These are phyloP conservation scores for Clitocybe nebularis DNA, from an alignment of 1,284 basidiomycete species.

Conservation along the genomic window DNA sequence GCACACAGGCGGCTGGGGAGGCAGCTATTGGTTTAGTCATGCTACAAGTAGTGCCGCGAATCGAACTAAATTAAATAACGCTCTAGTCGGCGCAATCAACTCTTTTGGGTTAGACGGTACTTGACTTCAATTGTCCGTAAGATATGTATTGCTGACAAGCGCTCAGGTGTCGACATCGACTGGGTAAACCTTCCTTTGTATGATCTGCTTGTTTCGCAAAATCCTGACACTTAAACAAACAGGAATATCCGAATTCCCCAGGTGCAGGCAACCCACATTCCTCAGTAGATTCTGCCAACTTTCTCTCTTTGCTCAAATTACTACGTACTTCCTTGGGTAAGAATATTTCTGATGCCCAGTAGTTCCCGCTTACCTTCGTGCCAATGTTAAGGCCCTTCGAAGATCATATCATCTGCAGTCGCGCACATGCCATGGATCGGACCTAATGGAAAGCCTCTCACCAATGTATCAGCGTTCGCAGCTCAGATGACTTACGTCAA, in stretches of 20 bases:
- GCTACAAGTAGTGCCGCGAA: slow-evolving; percentile 45
- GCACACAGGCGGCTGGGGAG: slow-evolving; percentile 45
- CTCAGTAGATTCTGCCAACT: slow-evolving; percentile 60
- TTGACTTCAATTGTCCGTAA: too few species aligned
- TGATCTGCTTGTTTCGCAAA: too few species aligned
- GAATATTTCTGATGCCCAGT: not conserved
- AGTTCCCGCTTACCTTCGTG: not conserved
- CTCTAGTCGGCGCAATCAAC: slow-evolving; percentile 58
- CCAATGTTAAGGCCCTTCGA: slow-evolving; percentile 36
- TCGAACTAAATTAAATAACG: slow-evolving; percentile 55
- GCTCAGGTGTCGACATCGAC: slow-evolving; percentile 66
- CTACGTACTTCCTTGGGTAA: slow-evolving; percentile 56
- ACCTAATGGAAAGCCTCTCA: slow-evolving; percentile 57
- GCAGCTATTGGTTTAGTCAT: slow-evolving; percentile 62
- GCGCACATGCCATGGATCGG: slow-evolving; percentile 68
- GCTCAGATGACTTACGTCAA: slow-evolving; percentile 69
- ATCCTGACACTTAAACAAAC: too few species aligned
- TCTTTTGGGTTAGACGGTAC: slow-evolving; percentile 63
- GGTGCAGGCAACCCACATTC: slow-evolving; percentile 65
- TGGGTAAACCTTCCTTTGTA: slow-evolving; percentile 55
- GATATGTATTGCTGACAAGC: too few species aligned
- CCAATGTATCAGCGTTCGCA: slow-evolving; percentile 66
- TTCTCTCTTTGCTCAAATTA: slow-evolving; percentile 58
- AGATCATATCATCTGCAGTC: slow-evolving; percentile 72
- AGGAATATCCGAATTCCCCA: slow-evolving; percentile 69